Evolutionary conservation across 140 eudicot species (phyloP), one percentile per base, ranked within the genome.

Genomic region (Bidens hawaiensis): DNA sequence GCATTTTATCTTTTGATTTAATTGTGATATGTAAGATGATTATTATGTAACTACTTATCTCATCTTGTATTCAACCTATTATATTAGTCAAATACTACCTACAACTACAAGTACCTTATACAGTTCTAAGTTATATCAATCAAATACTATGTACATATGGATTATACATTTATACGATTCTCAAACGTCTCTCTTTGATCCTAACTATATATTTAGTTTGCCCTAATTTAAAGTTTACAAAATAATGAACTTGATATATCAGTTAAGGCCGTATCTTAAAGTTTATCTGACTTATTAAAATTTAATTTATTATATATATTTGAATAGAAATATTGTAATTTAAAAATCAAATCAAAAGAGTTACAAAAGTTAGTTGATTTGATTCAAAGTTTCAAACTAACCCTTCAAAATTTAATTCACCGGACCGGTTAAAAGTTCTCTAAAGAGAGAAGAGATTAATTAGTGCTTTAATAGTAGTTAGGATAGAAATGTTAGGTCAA

Each of bases 401-500:
- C 42, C 55, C 42, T 27, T 28, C 57, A 28, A 8, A 8, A 6
- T 7, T 15, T 28, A 7, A 36, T 36, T 36, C 43, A n/a, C n/a
- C 12, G 15, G 43, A 10, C 43, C n/a, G 3, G 43, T 36, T 36
- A 36, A 36, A 36, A 36, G n/a, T 36, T 36, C 10, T n/a, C 26
- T 2, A 48, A 48, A 19, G 21, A 21, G 7, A 8, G 0, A 40
- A 28, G 53, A 62, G 23, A 26, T 12, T 10, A 15, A 38, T 8
- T 17, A 66, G 6, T 12, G 57, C 15, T 74, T 28, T 74, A 13
- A 58, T 58, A 67, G 74, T 59, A 4, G 78, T 73, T 64, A 73
- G 61, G 61, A 64, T 43, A 67, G 74, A 67, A 60, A 49, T 38
- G 74, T 67, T 74, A 74, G 79, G 79, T 74, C 79, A 74, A 49